Evolutionary conservation across 257 asterid species (phyloP).

Genomic region (Eustoma russellianum): DNA sequence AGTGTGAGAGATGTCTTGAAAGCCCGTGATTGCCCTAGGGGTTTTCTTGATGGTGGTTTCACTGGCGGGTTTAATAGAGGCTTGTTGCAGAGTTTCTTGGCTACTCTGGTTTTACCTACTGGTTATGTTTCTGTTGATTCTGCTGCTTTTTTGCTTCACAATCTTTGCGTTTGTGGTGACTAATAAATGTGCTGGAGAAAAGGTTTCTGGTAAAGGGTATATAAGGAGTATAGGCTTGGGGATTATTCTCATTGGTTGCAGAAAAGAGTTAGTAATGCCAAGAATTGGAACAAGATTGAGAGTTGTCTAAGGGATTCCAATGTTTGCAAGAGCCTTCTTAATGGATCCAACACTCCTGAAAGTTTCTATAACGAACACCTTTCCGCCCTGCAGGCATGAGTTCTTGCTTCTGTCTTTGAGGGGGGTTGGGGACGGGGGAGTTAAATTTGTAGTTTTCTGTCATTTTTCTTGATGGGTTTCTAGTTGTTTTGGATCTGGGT

Average conservation of each 20-base stretch:
- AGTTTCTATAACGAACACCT: slow-evolving; percentile 43
- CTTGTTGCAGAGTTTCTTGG: slow-evolving; percentile 75
- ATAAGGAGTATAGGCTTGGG: slow-evolving; percentile 76
- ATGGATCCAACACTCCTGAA: slow-evolving; percentile 17
- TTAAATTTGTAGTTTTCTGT: background rate
- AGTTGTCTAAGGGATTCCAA: slow-evolving; percentile 66
- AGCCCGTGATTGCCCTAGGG: slow-evolving; percentile 64
- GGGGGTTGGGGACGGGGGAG: too few relatives aligned
- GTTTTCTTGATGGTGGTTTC: slow-evolving; percentile 65
- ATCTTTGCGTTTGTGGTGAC: slow-evolving; percentile 91
- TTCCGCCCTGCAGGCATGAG: slow-evolving; percentile 61
- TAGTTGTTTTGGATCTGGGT: too few relatives aligned
- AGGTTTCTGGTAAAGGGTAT: slow-evolving; percentile 47
- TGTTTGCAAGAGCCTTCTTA: slow-evolving; percentile 44
- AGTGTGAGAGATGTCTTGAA: slow-evolving; percentile 75
- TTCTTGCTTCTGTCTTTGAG: background rate
- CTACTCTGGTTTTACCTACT: slow-evolving; percentile 66
- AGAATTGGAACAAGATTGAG: slow-evolving; percentile 51
- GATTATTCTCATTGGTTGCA: slow-evolving; percentile 84
- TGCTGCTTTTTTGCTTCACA: slow-evolving; percentile 61
- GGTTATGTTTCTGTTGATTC: slow-evolving; percentile 69
- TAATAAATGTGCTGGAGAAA: slow-evolving; percentile 73
- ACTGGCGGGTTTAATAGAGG: slow-evolving; percentile 68
- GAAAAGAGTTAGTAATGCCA: slow-evolving; percentile 41
- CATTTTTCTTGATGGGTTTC: background rate